phyloP scores from a whole-genome alignment of 176 grass and related monocot species.

The Carex pumila region DNA sequence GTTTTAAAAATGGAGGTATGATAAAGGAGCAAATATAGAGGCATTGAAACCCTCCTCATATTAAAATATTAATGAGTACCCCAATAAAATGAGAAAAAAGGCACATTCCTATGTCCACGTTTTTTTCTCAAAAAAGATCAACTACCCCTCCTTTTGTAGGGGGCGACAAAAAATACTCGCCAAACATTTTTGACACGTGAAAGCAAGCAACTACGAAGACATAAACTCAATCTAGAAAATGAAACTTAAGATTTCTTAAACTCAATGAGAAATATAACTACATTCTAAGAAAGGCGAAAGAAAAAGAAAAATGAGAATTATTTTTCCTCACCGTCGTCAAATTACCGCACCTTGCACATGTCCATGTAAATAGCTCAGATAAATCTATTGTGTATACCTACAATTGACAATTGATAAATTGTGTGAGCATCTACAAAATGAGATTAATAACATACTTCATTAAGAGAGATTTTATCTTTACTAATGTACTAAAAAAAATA shows the following conservation, averaged over 20 bases:
- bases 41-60: too few species aligned
- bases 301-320: background rate
- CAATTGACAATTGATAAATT: background rate
- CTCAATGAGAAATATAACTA: background rate
- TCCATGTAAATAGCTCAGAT: constrained; percentile 61
- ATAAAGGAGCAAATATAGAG: too few species aligned
- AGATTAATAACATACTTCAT: background rate
- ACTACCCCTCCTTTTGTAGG: background rate
- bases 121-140: background rate
- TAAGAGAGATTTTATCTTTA: background rate
- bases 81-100: constrained; percentile 3
- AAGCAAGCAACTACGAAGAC: background rate
- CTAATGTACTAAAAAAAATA: too few species aligned
- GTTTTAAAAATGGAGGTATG: too few species aligned
- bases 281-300: background rate
- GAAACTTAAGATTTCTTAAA: background rate
- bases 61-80: background rate
- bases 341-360: constrained; percentile 82
- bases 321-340: constrained; percentile 49
- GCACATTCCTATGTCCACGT: background rate
- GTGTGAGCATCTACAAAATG: background rate
- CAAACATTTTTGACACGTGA: background rate
- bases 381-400: constrained; percentile 66
- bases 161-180: background rate
- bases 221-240: constrained; percentile 16